A percentile compares a stretch with the other conserved stretches of the same genome.
Evolutionary conservation across 495 filamentous ascomycete genomes (phyloP).

Genomic region (Rusavskia elegans): DNA sequence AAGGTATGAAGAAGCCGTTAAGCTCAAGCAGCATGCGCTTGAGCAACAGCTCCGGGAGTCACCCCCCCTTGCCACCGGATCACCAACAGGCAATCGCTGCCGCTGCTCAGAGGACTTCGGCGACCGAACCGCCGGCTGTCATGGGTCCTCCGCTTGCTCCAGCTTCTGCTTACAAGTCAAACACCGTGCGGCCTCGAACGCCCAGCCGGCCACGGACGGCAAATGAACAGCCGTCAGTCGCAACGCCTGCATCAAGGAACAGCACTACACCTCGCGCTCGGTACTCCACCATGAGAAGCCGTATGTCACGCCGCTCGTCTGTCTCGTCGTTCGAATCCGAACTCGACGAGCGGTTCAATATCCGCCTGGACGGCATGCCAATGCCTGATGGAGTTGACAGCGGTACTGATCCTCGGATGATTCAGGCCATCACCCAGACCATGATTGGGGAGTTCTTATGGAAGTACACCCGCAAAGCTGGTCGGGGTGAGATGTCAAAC

Average conservation of each 20-base stretch:
- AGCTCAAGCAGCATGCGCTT: constrained; percentile 51
- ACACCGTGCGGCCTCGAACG: constrained; percentile 20
- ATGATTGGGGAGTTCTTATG: constrained; percentile 99
- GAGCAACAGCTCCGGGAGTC: constrained; percentile 23
- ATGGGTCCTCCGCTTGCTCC: constrained; percentile 85
- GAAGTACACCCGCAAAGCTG: constrained; percentile 94
- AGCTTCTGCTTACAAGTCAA: constrained; percentile 55
- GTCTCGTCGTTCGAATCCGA: constrained; percentile 93
- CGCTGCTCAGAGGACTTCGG: constrained; percentile 32
- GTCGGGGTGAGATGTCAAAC: constrained; percentile 68
- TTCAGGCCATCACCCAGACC: constrained; percentile 96
- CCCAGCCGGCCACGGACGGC: constrained; percentile 59
- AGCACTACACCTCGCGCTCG: constrained; percentile 41
- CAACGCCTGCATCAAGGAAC: constrained; percentile 23
- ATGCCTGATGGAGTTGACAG: constrained; percentile 42
- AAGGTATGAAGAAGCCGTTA: constrained; percentile 38
- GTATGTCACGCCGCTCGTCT: constrained; percentile 60
- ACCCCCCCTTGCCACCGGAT: constrained; percentile 67
- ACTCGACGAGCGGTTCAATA: constrained; percentile 78
- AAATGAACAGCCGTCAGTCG: constrained; percentile 20
- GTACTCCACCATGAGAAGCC: constrained; percentile 34
- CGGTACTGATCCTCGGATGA: constrained; percentile 88
- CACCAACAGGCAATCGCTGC: constrained; percentile 74
- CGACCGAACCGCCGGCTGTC: constrained; percentile 14
- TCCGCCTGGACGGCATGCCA: constrained; percentile 38